Percentiles rank a stretch among this genome's conserved stretches.
phyloP scores from a whole-genome alignment of 768 basidiomycete species.

The Clathrus columnatus region DNA sequence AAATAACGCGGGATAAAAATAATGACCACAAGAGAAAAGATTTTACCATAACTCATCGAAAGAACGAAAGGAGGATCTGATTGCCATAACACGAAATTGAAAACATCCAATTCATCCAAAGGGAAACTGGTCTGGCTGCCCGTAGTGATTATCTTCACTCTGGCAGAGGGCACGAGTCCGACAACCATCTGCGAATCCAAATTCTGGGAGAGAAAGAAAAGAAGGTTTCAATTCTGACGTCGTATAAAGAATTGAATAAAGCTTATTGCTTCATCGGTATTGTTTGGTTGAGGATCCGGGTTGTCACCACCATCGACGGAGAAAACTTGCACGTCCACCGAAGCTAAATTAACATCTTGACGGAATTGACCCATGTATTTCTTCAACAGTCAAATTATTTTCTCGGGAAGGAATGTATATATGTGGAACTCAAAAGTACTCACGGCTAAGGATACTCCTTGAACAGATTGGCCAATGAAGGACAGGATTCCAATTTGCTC shows the following conservation, averaged over 20 bases:
- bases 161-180: not conserved
- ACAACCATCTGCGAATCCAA: constrained; percentile 6
- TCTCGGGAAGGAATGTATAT: too few relatives aligned
- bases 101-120: constrained; percentile 25
- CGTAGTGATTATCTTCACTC: constrained; percentile 5
- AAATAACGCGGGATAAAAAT: too few relatives aligned
- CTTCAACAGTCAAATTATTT: too few relatives aligned
- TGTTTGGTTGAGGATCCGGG: constrained; percentile 15
- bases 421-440: not conserved
- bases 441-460: constrained; percentile 13
- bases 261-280: constrained; percentile 23
- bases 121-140: constrained; percentile 8
- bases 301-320: constrained; percentile 25
- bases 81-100: constrained; percentile 19
- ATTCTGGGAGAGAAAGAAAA: not conserved
- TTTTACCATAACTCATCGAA: constrained; percentile 21
- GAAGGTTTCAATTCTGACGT: not conserved
- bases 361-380: constrained; percentile 18
- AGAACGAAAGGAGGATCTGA: constrained; percentile 21
- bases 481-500: constrained; percentile 26
- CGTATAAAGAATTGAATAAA: not conserved
- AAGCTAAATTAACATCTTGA: constrained; percentile 18
- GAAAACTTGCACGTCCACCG: constrained; percentile 18
- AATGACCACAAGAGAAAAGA: too few relatives aligned
- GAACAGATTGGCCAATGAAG: constrained; percentile 26